Base-by-base conservation (phyloP, 2,329 filamentous ascomycete species). In the Aspergillus novofumigatus region DNA sequence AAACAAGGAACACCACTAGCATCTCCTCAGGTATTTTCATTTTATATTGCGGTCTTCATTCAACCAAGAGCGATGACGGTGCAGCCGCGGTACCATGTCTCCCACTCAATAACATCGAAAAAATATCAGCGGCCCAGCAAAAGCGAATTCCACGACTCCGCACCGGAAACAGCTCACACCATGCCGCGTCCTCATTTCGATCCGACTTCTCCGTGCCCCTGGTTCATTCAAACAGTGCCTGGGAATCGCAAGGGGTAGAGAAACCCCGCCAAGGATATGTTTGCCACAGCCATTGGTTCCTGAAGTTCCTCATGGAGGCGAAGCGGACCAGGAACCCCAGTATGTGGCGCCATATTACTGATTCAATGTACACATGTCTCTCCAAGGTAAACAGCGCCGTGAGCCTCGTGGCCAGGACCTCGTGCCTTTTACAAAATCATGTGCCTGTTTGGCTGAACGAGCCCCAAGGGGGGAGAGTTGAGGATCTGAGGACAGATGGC, bases 1-100 rank as follows among this genome's bases (percentile, higher is more conserved):
- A 25, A 23, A 25, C 3, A 17, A 11, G 4, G 17, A 32, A 26
- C 49, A 28, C 32, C 54, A 14, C 35, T 54, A 48, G 44, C 25
- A 52, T 70, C 72, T 76, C 74, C 73, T 77, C 75, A 77, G 75
- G 72, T 77, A 74, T 77, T 76, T 75, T 76, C 71, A 76, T 71
- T 77, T 75, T 73, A 65, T 65, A 61, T 60, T 67, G 64, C 62
- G 67, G 67, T 72, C 74, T 60, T 76, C 75, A 77, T 73, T 59
- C 73, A 65, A 64, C 66, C 65, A 64, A 65, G 54, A 55, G 59
- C 45, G 51, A 58, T 59, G 51, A 62, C 59, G 55, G 58, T 62
- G 53, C 59, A 62, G 52, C 68, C 68, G 69, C 70, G 67, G 70
- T 72, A 64, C 68, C 65, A 52, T 28, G 4, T 8, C 47, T 49